A percentile compares a stretch with the other conserved stretches of the same genome.
Evolutionary conservation across 805 yeast species (phyloP).

Genomic region (Clavispora fructus): DNA sequence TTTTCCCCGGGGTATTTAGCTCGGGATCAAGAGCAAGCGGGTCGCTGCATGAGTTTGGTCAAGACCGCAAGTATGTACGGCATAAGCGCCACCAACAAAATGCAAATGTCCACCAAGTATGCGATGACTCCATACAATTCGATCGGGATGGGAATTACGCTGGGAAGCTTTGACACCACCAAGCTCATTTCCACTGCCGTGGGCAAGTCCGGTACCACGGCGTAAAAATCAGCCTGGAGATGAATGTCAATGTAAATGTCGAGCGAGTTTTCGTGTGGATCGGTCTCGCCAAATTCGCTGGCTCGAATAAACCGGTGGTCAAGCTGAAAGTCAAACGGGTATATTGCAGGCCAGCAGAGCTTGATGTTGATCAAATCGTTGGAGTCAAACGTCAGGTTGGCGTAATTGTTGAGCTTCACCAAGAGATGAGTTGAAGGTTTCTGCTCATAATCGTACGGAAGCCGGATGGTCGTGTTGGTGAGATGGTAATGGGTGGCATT

Average conservation of each 20-base stretch:
- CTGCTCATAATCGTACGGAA: conserved; percentile 10
- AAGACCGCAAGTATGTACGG: not conserved
- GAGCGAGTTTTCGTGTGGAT: conserved; percentile 1
- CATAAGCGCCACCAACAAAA: conserved; percentile 5
- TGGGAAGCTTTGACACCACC: conserved; percentile 11
- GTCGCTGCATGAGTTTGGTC: not conserved
- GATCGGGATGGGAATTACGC: conserved; percentile 13
- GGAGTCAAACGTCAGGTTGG: conserved; percentile 18
- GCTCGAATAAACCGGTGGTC: conserved; percentile 8
- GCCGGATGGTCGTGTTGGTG: conserved; percentile 1
- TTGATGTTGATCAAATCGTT: conserved; percentile 15
- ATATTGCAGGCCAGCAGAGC: conserved; percentile 18
- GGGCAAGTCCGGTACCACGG: conserved; percentile 3
- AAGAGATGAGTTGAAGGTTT: conserved; percentile 13
- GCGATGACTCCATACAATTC: conserved; percentile 13
- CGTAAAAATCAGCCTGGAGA: conserved; percentile 12
- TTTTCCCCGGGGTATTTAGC: not conserved
- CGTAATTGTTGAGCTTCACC: conserved; percentile 32
- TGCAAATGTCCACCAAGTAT: conserved; percentile 10
- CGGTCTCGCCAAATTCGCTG: conserved; percentile 1
- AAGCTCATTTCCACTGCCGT: conserved; percentile 5
- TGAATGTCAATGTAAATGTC: conserved; percentile 13
- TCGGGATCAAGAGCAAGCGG: not conserved
- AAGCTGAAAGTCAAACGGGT: conserved; percentile 10
- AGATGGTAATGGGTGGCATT: conserved; percentile 5